Percentiles rank a stretch among this genome's conserved stretches.
These are phyloP conservation scores for Chlorella sp. DNA, from an alignment of 139 green algal genomes.

Conservation along the genomic window DNA sequence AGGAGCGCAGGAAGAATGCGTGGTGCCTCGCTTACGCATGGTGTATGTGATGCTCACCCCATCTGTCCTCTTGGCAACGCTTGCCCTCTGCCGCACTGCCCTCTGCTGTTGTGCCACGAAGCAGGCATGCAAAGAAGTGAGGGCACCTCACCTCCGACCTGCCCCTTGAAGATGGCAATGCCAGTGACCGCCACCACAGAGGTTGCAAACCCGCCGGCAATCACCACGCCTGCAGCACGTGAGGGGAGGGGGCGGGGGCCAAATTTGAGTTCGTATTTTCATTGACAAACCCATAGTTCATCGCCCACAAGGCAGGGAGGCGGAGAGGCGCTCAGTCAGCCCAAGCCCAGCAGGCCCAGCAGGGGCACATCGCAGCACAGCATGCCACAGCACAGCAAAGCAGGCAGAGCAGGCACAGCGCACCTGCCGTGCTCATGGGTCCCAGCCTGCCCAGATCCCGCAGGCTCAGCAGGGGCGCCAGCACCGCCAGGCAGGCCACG, in stretches of 20 bases:
- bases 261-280: too few relatives aligned
- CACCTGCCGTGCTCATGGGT: conserved; percentile 39
- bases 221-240: conserved; percentile 16
- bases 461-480: conserved; percentile 46
- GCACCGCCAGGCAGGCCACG: conserved; percentile 23
- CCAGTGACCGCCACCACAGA: conserved; percentile 24
- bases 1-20: too few relatives aligned
- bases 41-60: too few relatives aligned
- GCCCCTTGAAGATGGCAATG: conserved; percentile 13
- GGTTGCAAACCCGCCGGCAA: conserved; percentile 40
- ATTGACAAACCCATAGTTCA: not conserved
- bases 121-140: too few relatives aligned
- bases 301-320: not conserved
- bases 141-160: conserved; percentile 35
- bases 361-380: too few relatives aligned
- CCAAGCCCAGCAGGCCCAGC: conserved; percentile 20
- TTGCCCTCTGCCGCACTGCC: too few relatives aligned
- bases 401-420: not conserved
- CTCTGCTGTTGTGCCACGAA: too few relatives aligned
- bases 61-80: too few relatives aligned
- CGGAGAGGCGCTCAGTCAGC: conserved; percentile 6
- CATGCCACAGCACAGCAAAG: too few relatives aligned
- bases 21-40: too few relatives aligned
- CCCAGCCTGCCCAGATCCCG: conserved; percentile 40
- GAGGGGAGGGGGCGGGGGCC: not conserved